Evolutionary conservation across 805 yeast species (phyloP).

Genomic region (Candida chauliodis): DNA sequence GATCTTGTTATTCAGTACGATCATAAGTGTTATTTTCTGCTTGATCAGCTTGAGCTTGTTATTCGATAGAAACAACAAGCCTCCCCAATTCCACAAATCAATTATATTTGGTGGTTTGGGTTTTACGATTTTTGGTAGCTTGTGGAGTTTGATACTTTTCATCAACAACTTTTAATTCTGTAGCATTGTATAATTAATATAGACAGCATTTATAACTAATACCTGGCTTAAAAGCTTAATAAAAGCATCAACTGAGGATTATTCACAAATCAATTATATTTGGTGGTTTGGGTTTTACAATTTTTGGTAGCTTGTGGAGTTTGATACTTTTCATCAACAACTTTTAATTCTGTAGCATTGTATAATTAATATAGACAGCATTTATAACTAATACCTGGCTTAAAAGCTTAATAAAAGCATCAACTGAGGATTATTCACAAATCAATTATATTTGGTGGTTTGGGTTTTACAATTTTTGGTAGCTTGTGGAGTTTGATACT

Average conservation of each 20-base stretch:
- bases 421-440: too few relatives aligned
- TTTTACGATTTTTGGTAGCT: slow-evolving; percentile 14
- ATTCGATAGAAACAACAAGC: slow-evolving; percentile 25
- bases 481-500: slow-evolving; percentile 14
- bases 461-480: slow-evolving; percentile 13
- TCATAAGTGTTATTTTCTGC: slow-evolving; percentile 31
- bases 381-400: too few relatives aligned
- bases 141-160: slow-evolving; percentile 13
- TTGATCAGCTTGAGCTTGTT: slow-evolving; percentile 33
- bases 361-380: not conserved
- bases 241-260: too few relatives aligned
- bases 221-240: too few relatives aligned
- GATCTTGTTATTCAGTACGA: slow-evolving; percentile 28
- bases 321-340: slow-evolving; percentile 7
- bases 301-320: slow-evolving; percentile 15
- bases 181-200: not conserved
- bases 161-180: slow-evolving; percentile 6
- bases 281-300: slow-evolving; percentile 14
- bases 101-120: slow-evolving; percentile 14
- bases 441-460: slow-evolving; percentile 14
- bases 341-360: slow-evolving; percentile 5
- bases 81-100: slow-evolving; percentile 21
- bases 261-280: slow-evolving; percentile 15
- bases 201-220: slow-evolving; percentile 1
- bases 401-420: too few relatives aligned